A percentile compares a stretch with the other conserved stretches of the same genome.
phyloP scores from a whole-genome alignment of 192 early-diverging fungal species.

The Gonapodya prolifera region DNA sequence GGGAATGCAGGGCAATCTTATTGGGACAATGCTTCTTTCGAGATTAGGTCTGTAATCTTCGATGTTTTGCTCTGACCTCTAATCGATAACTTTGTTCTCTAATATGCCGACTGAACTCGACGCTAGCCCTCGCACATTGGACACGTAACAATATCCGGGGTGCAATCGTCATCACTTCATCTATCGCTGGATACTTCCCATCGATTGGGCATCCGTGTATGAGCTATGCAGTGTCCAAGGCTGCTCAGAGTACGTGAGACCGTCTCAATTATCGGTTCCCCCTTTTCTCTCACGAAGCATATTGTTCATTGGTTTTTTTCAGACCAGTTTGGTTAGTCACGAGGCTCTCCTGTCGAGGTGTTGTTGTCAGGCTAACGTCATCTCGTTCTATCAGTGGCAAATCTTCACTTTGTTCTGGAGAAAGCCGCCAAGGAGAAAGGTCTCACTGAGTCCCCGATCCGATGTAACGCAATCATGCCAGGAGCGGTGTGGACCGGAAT shows the following conservation, averaged over 20 bases:
- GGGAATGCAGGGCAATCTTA: slow-evolving; percentile 2
- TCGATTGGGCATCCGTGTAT: neutral
- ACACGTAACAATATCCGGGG: neutral
- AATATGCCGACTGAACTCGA: neutral
- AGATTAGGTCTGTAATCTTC: neutral
- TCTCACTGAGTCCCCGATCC: neutral
- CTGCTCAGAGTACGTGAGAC: neutral
- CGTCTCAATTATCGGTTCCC: no score
- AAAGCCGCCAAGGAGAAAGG: neutral
- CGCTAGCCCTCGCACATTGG: neutral
- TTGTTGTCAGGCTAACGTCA: neutral
- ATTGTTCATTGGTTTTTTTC: neutral
- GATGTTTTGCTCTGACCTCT: neutral
- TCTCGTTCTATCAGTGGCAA: neutral
- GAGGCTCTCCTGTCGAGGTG: neutral
- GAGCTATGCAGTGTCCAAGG: slow-evolving; percentile 2
- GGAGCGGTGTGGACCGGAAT: neutral
- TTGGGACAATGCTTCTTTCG: neutral
- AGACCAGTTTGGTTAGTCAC: slow-evolving; percentile 4
- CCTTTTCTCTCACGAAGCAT: neutral
- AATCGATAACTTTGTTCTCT: neutral
- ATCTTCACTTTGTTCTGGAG: neutral
- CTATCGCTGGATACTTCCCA: neutral
- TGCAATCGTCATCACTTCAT: neutral
- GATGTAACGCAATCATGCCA: slow-evolving; percentile 2